Evolutionary conservation across 106 monocot species (phyloP).

Genomic region (Agapanthus africanus): DNA sequence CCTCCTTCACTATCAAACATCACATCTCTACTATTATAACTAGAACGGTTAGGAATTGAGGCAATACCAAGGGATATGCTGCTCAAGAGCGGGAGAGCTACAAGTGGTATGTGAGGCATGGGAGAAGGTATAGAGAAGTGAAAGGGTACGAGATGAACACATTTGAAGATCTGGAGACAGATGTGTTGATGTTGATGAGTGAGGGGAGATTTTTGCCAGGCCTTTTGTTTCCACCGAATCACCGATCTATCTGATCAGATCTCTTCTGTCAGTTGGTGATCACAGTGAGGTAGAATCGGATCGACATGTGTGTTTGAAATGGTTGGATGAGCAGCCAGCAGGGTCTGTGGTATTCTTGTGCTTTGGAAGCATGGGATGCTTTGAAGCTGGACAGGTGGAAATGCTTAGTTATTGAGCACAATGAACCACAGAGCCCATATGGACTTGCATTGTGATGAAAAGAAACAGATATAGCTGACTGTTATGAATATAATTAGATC

Average conservation of each 20-base stretch:
- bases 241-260: slow-evolving; percentile 6
- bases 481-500: too few relatives aligned
- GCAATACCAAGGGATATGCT: too few relatives aligned
- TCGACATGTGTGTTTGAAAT: slow-evolving; percentile 22
- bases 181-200: slow-evolving; percentile 6
- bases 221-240: not conserved
- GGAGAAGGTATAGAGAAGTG: slow-evolving; percentile 13
- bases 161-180: slow-evolving; percentile 26
- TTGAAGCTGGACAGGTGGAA: not conserved
- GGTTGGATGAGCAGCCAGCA: slow-evolving; percentile 26
- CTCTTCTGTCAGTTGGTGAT: not conserved
- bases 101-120: slow-evolving; percentile 14
- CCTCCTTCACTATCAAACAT: too few relatives aligned
- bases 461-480: too few relatives aligned
- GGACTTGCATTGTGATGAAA: too few relatives aligned
- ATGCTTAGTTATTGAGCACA: too few relatives aligned
- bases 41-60: too few relatives aligned
- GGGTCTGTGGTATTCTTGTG: slow-evolving; percentile 36
- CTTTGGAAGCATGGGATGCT: slow-evolving; percentile 30
- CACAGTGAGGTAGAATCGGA: slow-evolving; percentile 2
- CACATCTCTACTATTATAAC: too few relatives aligned
- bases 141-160: slow-evolving; percentile 41
- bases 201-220: slow-evolving; percentile 7
- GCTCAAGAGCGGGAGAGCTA: slow-evolving; percentile 12
- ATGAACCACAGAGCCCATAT: too few relatives aligned